phyloP scores from a whole-genome alignment of 352 stramenopile species.

The Plasmopara viticola region DNA sequence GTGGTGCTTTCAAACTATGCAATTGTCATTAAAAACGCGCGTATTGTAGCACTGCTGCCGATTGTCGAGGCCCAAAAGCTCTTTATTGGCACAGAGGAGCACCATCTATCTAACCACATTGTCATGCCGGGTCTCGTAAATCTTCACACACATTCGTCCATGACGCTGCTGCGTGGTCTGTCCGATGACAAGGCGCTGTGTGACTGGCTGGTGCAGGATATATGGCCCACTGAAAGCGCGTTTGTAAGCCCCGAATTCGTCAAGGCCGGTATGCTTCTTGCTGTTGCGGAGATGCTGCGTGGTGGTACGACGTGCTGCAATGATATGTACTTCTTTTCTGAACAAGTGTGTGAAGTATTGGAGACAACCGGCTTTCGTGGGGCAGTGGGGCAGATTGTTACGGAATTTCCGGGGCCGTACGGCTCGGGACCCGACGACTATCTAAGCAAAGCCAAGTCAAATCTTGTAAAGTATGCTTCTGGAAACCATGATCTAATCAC shows the following conservation, averaged over 20 bases:
- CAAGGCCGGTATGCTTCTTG: conserved; percentile 61
- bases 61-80: conserved; percentile 37
- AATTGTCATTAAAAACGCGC: conserved; percentile 55
- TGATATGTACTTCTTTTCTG: conserved; percentile 89
- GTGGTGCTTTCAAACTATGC: conserved; percentile 70
- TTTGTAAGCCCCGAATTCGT: conserved; percentile 76
- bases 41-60: conserved; percentile 76
- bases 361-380: conserved; percentile 64
- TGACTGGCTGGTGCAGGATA: conserved; percentile 79
- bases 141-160: conserved; percentile 79
- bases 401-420: conserved; percentile 75
- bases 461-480: conserved; percentile 59
- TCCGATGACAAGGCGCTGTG: conserved; percentile 82
- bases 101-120: conserved; percentile 59
- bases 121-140: conserved; percentile 85
- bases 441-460: conserved; percentile 57
- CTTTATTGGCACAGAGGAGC: conserved; percentile 38
- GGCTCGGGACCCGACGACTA: conserved; percentile 54
- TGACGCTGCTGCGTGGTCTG: conserved; percentile 81
- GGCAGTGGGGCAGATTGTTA: conserved; percentile 55
- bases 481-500: conserved; percentile 51
- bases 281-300: conserved; percentile 85
- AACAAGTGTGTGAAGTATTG: conserved; percentile 46
- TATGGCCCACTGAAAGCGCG: conserved; percentile 79
- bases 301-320: conserved; percentile 86